Evolutionary conservation across 106 monocot genomes (phyloP).

Genomic region (Allium fistulosum): DNA sequence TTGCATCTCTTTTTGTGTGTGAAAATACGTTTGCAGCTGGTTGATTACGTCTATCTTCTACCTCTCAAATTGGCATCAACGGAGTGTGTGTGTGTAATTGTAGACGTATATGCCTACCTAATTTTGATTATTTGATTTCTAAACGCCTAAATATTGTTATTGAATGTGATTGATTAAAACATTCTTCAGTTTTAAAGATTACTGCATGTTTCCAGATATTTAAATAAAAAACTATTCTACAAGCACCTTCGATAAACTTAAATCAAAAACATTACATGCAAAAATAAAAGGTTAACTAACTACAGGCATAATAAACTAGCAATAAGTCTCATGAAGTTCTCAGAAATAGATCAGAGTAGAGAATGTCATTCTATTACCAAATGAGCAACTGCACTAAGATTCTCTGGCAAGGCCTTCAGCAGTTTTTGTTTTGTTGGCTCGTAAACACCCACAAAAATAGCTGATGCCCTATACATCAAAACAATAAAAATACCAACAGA

Average conservation of each 20-base stretch:
- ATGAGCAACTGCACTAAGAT: conserved; percentile 85
- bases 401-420: conserved; percentile 73
- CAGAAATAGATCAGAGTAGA: not conserved
- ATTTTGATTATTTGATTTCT: no score
- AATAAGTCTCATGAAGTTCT: not conserved
- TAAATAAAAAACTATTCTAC: no score
- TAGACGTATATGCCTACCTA: no score
- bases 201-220: no score
- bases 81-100: no score
- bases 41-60: no score
- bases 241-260: not conserved
- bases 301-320: not conserved
- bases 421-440: conserved; percentile 90
- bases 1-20: no score
- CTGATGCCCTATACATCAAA: conserved; percentile 61
- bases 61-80: no score
- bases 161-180: no score
- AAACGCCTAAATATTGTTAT: no score
- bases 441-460: conserved; percentile 92
- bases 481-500: not conserved
- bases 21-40: no score
- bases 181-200: no score
- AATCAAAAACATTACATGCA: not conserved
- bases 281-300: not conserved
- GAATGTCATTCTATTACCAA: conserved; percentile 30